phyloP scores from a whole-genome alignment of 2,329 filamentous ascomycete species.

The Hawksworthiomyces lignivorus region DNA sequence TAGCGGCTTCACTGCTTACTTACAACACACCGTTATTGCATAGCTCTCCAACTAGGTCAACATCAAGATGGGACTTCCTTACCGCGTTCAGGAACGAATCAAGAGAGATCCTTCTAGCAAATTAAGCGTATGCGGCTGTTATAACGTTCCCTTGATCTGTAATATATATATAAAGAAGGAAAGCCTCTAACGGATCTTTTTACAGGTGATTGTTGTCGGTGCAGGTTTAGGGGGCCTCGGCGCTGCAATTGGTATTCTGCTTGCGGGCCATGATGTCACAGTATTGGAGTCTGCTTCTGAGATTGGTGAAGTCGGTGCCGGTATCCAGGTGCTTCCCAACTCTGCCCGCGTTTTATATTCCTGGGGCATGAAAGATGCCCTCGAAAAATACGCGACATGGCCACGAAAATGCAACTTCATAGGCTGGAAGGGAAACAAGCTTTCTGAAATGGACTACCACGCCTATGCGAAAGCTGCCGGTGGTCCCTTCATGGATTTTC shows the following conservation, averaged over 20 bases:
- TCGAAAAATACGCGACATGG: conserved; percentile 8
- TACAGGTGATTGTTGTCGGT: conserved; percentile 16
- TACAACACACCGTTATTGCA: no score
- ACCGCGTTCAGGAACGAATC: no score
- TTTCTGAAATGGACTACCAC: conserved; percentile 12
- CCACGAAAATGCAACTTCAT: conserved; percentile 11
- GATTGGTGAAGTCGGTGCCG: conserved; percentile 12
- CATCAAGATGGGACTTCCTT: no score
- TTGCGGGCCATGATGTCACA: conserved; percentile 13
- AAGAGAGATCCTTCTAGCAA: no score
- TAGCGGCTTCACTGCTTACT: no score
- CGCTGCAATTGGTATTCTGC: conserved; percentile 10
- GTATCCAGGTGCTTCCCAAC: conserved; percentile 23
- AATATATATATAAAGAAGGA: no score
- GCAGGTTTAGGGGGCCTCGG: conserved; percentile 13
- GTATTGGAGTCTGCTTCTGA: conserved; percentile 9
- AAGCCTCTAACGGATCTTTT: no score
- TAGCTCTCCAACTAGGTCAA: no score
- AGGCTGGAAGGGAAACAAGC: conserved; percentile 14
- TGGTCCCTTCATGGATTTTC: conserved; percentile 28
- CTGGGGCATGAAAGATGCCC: conserved; percentile 19
- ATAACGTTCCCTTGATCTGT: background rate
- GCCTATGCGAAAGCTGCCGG: conserved; percentile 9
- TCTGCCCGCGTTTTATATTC: conserved; percentile 21
- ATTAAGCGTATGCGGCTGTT: no score